Base-by-base conservation (phyloP, 768 basidiomycete genomes). In the Coprinopsis cinerea region DNA sequence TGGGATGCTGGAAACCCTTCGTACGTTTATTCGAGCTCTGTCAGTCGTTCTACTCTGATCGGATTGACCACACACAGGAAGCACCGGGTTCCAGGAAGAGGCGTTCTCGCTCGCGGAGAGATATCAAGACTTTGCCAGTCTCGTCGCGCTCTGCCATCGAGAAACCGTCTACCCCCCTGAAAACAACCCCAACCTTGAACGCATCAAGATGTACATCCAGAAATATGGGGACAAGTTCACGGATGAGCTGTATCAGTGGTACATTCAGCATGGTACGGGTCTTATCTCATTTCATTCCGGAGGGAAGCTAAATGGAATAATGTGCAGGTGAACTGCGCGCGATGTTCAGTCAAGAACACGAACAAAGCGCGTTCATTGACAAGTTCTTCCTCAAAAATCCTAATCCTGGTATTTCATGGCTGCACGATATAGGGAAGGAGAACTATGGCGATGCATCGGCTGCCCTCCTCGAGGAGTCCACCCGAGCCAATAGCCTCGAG, bases 191-290 rank as follows among this genome's bases (percentile, higher is more conserved):
- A 72, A 86, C 57, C 71, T 73, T 1, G 61, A 67, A 22, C 72
- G 82, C 17, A 83, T 92, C 15, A 77, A 83, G 57, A 62, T 64
- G 3, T 96, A 92, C 64, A 79, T 93, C 50, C 76, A 86, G 39
- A 76, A 74, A 58, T 95, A 86, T 67, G 80, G 84, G 44, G 83
- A 91, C 27, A 81, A 80, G 11, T 98, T 97, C 55, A 86, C 92
- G 0, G 81, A 76, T n/a, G 85, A 91, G 59, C 73, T 96, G n/a
- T 94, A 89, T 60, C 79, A 82, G 59, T 96, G 88, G 88, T 95
- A 91, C 63, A 87, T 95, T 44, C 88, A 92, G 56, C 84, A 93
- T 55, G 89, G 91, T 88, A 49, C 37, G 77, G 10, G 9, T 62
- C 17, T 13, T 4, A 11, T 26, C 32, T 26, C 20, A 11, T 11